Base-by-base conservation (phyloP, 2,329 filamentous ascomycete genomes). In the Claviceps capensis region DNA sequence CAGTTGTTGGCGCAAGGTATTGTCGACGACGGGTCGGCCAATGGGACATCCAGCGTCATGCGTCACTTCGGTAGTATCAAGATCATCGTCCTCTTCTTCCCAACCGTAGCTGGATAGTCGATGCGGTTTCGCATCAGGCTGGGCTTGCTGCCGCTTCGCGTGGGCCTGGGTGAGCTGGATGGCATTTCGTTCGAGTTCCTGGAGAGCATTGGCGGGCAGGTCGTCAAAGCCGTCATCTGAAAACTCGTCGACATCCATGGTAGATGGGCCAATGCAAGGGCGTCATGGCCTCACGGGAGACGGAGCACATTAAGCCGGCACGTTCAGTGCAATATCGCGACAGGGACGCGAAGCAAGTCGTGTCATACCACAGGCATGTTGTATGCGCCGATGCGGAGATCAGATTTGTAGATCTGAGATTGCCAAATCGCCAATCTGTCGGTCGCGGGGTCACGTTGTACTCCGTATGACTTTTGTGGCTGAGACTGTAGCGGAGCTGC, bases 211-310 rank as follows among this genome's bases (percentile, higher is more conserved):
- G 55, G 75, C 71, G 56, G 80, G 77, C 43, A 85, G 67, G 42
- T 76, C 72, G 63, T 85, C 79, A 58, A 85, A 72, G 54, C 74
- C 79, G 61, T 82, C 81, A 62, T 83, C 81, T 54, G 74, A 78
- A 62, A 81, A 83, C 55, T 79, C 76, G 67, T 82, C 78, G 68
- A 68, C 53, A 53, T 69, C 66, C 67, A 70, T 70, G 53, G 50
- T 57, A 56, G 52, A 56, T 55, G 60, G 56, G 49, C 47, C 52
- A 42, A 14, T 34, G 34, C 22, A 26, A 38, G 23, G 50, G 40
- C 48, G 38, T 55, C 58, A 55, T 59, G 50, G 55, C 48, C 40
- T 53, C 52, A 13, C 5, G 26, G 23, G 16, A 19, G 19, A 41
- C 30, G 26, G 49, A 6, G 30, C 36, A 36, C 34, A 11, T 22